These are phyloP conservation scores for Flaveria ramosissima DNA, from an alignment of 129 eudicot genomes.

Conservation along the genomic window DNA sequence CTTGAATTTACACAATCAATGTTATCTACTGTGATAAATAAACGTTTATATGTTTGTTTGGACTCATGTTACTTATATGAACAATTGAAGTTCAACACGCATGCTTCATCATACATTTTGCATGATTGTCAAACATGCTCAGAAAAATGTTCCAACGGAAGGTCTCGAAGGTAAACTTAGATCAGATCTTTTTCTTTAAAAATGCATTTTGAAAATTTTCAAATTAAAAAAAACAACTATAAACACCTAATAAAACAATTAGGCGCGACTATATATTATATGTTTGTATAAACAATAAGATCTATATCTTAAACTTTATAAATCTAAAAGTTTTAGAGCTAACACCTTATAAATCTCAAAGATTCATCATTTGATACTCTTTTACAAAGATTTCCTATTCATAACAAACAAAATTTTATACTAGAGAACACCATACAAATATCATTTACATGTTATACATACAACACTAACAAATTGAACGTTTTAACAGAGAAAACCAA, in stretches of 20 bases:
- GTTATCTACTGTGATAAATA: too few species aligned
- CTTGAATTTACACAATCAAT: too few species aligned
- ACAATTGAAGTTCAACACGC: conserved; percentile 6
- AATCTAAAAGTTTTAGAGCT: too few species aligned
- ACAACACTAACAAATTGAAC: too few species aligned
- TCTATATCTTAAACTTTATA: neutral
- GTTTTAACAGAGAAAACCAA: too few species aligned
- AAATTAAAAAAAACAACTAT: neutral
- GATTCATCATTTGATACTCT: neutral
- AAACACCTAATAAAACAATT: too few species aligned
- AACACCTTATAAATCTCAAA: neutral
- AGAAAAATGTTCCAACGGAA: too few species aligned
- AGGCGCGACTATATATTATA: neutral
- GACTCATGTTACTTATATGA: neutral
- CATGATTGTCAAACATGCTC: neutral
- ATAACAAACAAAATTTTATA: neutral
- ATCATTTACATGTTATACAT: too few species aligned
- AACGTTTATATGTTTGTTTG: neutral
- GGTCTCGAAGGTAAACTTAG: too few species aligned
- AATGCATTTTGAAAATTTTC: too few species aligned
- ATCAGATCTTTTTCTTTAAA: too few species aligned
- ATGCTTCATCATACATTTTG: conserved; percentile 15
- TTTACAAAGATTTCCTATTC: neutral
- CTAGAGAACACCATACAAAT: neutral
- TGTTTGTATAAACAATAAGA: neutral